phyloP scores from a whole-genome alignment of 139 green algal genomes.

The Micractinium conductrix region DNA sequence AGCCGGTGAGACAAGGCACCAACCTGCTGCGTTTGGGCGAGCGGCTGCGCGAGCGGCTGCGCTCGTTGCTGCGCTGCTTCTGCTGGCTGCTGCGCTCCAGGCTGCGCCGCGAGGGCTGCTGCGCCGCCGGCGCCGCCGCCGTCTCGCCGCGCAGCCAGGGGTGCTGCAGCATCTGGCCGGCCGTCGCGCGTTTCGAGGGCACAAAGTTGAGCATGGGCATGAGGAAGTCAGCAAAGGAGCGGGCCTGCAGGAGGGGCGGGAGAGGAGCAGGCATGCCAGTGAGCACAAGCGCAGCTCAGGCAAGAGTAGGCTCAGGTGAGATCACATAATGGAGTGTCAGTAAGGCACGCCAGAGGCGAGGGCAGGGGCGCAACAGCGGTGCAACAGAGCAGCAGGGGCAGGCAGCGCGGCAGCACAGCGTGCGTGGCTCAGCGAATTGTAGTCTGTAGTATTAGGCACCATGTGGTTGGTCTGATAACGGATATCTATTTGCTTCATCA shows the following conservation, averaged over 20 bases:
- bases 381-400: no score
- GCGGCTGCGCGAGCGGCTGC: slow-evolving; percentile 29
- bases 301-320: no score
- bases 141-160: slow-evolving; percentile 79
- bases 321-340: no score
- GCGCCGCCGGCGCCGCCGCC: neutral
- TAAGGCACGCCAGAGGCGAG: no score
- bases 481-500: slow-evolving; percentile 40
- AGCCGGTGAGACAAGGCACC: neutral
- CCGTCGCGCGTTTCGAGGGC: slow-evolving; percentile 87
- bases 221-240: slow-evolving; percentile 85
- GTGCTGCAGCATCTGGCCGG: slow-evolving; percentile 86
- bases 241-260: slow-evolving; percentile 62
- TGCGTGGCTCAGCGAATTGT: slow-evolving; percentile 40
- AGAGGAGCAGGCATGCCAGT: neutral
- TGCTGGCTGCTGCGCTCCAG: slow-evolving; percentile 3
- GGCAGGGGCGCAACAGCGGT: no score
- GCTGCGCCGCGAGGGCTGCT: neutral
- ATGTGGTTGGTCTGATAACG: slow-evolving; percentile 33
- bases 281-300: no score
- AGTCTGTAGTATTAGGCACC: slow-evolving; percentile 34
- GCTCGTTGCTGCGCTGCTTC: slow-evolving; percentile 28
- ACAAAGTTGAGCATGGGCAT: slow-evolving; percentile 93
- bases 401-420: neutral
- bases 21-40: slow-evolving; percentile 37